Conservation (phyloP, 768 basidiomycete genomes). For the Exidia glandulosa region DNA sequence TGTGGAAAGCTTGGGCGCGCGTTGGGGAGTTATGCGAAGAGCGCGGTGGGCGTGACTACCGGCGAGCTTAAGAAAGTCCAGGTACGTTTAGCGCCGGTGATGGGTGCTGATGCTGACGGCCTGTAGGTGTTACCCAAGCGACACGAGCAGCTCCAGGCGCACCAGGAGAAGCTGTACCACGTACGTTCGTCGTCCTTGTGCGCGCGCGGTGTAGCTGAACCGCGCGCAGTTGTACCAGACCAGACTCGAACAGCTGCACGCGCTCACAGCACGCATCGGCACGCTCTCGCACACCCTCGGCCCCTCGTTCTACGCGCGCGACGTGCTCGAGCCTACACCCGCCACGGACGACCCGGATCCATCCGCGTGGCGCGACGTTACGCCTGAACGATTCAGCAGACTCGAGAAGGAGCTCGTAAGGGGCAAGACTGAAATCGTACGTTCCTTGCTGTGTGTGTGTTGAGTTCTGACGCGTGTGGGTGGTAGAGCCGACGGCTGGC, state of each 20-base stretch:
- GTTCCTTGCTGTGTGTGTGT: constrained; percentile 17
- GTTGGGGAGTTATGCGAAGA: constrained; percentile 60
- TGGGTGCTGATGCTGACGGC: background rate
- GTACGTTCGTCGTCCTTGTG: constrained; percentile 29
- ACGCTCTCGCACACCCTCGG: constrained; percentile 51
- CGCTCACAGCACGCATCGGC: constrained; percentile 55
- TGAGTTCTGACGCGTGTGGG: constrained; percentile 2
- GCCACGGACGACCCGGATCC: constrained; percentile 25
- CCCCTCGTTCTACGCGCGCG: constrained; percentile 42
- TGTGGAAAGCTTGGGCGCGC: constrained; percentile 59
- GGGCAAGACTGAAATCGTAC: constrained; percentile 77
- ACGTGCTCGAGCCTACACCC: constrained; percentile 38
- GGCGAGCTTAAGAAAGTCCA: constrained; percentile 62
- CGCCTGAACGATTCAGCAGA: constrained; percentile 66
- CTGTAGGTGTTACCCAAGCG: constrained; percentile 49
- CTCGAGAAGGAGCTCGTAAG: constrained; percentile 77
- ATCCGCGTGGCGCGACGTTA: constrained; percentile 58
- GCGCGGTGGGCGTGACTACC: constrained; percentile 51
- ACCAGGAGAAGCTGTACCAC: constrained; percentile 72
- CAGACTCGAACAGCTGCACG: constrained; percentile 63
- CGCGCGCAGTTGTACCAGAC: constrained; percentile 52
- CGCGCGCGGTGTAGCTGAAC: background rate
- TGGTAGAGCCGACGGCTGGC: constrained; percentile 53
- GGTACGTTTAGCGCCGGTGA: constrained; percentile 12
- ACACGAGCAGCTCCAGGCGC: constrained; percentile 53